phyloP scores from a whole-genome alignment of 1,139 yeast species.

The Saccharomyces hybrid region DNA sequence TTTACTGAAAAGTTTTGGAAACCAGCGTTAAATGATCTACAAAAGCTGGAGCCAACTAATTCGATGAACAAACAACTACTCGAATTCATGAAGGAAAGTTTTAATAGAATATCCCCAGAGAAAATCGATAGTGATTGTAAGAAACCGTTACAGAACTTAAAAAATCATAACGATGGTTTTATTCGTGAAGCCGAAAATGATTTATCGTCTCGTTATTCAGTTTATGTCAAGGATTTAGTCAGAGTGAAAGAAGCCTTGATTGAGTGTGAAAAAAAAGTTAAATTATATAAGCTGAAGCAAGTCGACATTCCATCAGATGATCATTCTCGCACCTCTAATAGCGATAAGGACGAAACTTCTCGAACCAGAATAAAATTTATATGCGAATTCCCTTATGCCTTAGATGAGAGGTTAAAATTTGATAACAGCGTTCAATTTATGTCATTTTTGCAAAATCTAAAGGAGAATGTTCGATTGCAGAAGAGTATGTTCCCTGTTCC shows the following conservation, averaged over 20 bases:
- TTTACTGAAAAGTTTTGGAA: constrained; percentile 12
- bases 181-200: constrained; percentile 7
- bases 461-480: constrained; percentile 16
- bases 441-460: constrained; percentile 13
- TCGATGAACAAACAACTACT: not conserved
- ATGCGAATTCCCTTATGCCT: constrained; percentile 6
- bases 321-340: not conserved
- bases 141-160: constrained; percentile 5
- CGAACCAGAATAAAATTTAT: not conserved
- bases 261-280: constrained; percentile 4
- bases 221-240: constrained; percentile 6
- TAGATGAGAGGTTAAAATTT: constrained; percentile 13
- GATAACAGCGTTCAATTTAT: constrained; percentile 14
- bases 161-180: constrained; percentile 6
- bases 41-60: not conserved
- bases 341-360: not conserved
- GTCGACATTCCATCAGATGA: not conserved
- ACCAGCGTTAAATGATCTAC: constrained; percentile 6
- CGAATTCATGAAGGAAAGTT: not conserved
- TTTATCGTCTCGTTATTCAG: constrained; percentile 5
- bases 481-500: constrained; percentile 26
- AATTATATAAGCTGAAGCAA: not conserved
- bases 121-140: constrained; percentile 6
- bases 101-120: not conserved
- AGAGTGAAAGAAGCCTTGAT: constrained; percentile 12